Percentiles rank a stretch among this genome's conserved stretches.
These are phyloP conservation scores for Centrapalus pauciflorus DNA, from an alignment of 129 eudicot species.

Conservation along the genomic window DNA sequence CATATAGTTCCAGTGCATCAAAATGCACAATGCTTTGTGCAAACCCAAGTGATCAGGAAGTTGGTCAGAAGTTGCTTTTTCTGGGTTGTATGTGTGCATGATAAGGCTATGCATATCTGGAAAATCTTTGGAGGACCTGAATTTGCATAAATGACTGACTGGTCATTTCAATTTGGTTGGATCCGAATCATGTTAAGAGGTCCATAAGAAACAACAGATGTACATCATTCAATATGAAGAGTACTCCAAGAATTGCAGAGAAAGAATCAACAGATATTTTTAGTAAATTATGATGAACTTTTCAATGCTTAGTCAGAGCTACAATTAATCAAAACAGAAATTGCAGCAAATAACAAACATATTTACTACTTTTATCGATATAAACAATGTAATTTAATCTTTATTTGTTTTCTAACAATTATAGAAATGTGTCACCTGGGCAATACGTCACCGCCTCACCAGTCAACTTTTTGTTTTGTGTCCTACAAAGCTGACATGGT, in stretches of 20 bases:
- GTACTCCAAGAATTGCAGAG: neutral
- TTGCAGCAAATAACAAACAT: too few species aligned
- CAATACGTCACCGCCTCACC: too few species aligned
- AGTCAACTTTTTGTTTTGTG: too few species aligned
- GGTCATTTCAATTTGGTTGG: slow-evolving; percentile 7
- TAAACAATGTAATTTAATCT: too few species aligned
- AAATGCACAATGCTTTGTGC: slow-evolving; percentile 86
- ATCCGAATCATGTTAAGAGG: neutral
- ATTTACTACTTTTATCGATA: too few species aligned
- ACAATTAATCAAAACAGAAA: neutral
- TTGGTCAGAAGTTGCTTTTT: slow-evolving; percentile 38
- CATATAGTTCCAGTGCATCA: slow-evolving; percentile 84
- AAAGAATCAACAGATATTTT: neutral
- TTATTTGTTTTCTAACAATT: too few species aligned
- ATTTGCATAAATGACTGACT: slow-evolving; percentile 43
- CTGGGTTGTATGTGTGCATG: slow-evolving; percentile 90
- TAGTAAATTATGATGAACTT: neutral
- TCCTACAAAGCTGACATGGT: too few species aligned
- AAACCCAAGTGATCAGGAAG: slow-evolving; percentile 82
- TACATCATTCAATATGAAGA: neutral
- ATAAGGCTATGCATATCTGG: slow-evolving; percentile 77
- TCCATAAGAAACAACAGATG: slow-evolving; percentile 3
- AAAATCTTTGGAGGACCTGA: slow-evolving; percentile 89
- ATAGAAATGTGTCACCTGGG: too few species aligned
- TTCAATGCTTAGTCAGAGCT: slow-evolving; percentile 1